Base-by-base conservation (phyloP, 352 stramenopile genomes). In the Globisporangium paddicum region DNA sequence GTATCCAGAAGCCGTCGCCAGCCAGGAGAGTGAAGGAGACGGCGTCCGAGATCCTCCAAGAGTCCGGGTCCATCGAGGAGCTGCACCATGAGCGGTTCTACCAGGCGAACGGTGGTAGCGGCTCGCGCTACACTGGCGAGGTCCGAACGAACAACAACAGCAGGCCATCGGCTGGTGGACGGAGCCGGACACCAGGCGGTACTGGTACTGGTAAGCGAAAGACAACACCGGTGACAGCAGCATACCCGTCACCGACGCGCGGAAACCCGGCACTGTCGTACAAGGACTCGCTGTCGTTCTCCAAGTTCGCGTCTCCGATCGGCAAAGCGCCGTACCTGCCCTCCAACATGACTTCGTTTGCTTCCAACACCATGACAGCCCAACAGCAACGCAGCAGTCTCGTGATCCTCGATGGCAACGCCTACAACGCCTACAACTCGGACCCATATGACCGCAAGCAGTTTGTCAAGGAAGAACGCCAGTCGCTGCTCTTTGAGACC, bases 401-500 rank as follows among this genome's bases (percentile, higher is more conserved):
- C 2, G 66, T 87, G 9, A 75, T 86, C 32, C 66, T 87, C 2
- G 73, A 84, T 51, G 64, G 60, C 28, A 40, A 25, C 11, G 51
- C 10, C 1, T 44, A 51, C 28, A 40, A 25, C 11, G 51, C 10
- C 1, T 44, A 51, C 1, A n/a, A 40, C 21, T 42, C 62, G 10
- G 25, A 62, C 19, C 41, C 30, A 57, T 49, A 59, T 25, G 74
- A 73, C 18, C 64, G 55, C 7, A 75, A 72, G 52, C 64, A 58
- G 37, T 67, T 73, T 51, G 71, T 74, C 1, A 85, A 82, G 30
- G 69, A 86, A 42, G 77, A 85, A 18, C 64, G 72, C 2, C 76
- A 88, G 32, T 77, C 70, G 2, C 63, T 82, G 28, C 63, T 91
- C 3, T 84, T 89, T 41, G 79, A 88, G 28, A 83, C 79, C 4